These are phyloP conservation scores for Hypomontagnella submonticulosa DNA, from an alignment of 495 filamentous ascomycete species.

Conservation along the genomic window DNA sequence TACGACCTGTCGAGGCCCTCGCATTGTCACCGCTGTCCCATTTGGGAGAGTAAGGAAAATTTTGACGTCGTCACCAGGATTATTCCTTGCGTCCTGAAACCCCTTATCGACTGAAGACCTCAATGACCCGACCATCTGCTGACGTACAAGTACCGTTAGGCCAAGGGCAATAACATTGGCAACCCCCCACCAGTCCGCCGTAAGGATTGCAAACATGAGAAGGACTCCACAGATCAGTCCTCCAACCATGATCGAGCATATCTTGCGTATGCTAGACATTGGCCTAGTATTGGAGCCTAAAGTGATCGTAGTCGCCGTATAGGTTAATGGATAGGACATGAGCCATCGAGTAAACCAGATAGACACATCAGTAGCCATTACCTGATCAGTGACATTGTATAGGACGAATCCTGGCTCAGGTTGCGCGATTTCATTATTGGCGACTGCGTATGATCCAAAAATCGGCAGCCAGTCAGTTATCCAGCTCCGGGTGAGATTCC, in stretches of 20 bases:
- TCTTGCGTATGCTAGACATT: not conserved
- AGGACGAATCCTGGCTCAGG: not conserved
- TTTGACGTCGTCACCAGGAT: not conserved
- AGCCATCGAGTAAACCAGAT: constrained; percentile 1
- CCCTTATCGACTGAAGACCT: not conserved
- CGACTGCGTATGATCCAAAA: not conserved
- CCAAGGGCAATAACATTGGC: not conserved
- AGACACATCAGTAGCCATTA: not conserved
- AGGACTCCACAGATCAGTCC: not conserved
- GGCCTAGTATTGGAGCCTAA: not conserved
- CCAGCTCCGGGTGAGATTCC: not conserved
- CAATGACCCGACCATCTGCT: not conserved
- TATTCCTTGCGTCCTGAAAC: not conserved
- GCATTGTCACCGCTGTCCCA: not conserved
- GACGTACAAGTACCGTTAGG: not conserved
- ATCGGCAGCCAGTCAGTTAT: not conserved
- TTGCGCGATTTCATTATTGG: not conserved
- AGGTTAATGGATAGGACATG: not conserved
- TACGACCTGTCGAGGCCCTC: not conserved
- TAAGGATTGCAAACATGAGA: not conserved
- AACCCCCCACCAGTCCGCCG: not conserved
- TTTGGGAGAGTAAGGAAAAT: not conserved
- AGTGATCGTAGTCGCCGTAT: not conserved
- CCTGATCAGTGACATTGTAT: not conserved
- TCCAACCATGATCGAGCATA: not conserved